Evolutionary conservation across 768 basidiomycete species (phyloP), one percentile per base, ranked within the genome.

Genomic region (Boletus coccyginus): DNA sequence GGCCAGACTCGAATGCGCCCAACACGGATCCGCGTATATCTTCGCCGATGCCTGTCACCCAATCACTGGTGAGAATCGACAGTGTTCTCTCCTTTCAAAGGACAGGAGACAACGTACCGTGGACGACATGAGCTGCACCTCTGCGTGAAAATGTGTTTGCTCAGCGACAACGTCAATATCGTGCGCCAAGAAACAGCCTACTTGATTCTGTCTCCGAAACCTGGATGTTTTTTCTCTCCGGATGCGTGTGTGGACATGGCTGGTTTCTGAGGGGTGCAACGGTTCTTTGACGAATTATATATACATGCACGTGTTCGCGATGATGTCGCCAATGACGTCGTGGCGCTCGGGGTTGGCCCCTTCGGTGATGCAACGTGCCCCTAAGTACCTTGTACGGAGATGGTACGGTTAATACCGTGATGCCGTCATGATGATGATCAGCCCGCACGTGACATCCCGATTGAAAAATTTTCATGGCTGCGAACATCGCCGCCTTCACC

Each of bases 11-110:
- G 11, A 79, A 57, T 4, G 74, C 73, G 12, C 75, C 74, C 45
- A 80, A 61, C 10, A 72, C 55, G 0, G 77, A 73, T 8, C 81
- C 81, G 27, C 79, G 74, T 7, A 81, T 53, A 42, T 68, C 74
- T 38, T 82, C 80, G 8, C 78, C 77, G 1, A 76, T 31, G 4
- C 81, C 81, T 78, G 55, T 52, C 13, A 24, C 14, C 40, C n/a
- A 24, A 43, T 17, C 51, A 31, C 44, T n/a, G 2, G 40, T 62
- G 17, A 66, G 54, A 32, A 5, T 27, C 27, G 5, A 2, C 5
- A 27, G n/a, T n/a, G 48, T 31, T 33, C 31, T 9, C 6, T 2
- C 9, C 11, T 19, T 29, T 16, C 31, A 10, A 46, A 12, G 10
- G n/a, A 49, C 16, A 39, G 45, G 41, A 54, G 27, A 38, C 27